These are phyloP conservation scores for Pichia sp. DNA, from an alignment of 1,139 yeast species.

Conservation along the genomic window DNA sequence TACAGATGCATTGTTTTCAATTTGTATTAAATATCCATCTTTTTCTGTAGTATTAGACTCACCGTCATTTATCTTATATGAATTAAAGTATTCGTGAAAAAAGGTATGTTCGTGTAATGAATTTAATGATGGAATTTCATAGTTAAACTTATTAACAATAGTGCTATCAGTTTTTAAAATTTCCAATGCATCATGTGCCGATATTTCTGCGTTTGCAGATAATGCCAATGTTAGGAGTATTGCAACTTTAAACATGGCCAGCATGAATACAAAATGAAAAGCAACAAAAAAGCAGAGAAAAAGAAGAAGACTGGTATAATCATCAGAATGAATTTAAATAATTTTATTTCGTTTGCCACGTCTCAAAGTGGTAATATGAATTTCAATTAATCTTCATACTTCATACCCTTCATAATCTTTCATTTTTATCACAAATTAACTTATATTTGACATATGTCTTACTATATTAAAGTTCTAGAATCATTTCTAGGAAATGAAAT, in stretches of 20 bases:
- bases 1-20: not conserved
- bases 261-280: too few species aligned
- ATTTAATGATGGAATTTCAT: not conserved
- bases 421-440: too few species aligned
- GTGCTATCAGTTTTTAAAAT: conserved; percentile 2
- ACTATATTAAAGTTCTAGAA: too few species aligned
- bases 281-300: too few species aligned
- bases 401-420: too few species aligned
- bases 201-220: not conserved
- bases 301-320: too few species aligned
- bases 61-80: not conserved
- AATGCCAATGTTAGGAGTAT: not conserved
- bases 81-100: conserved; percentile 10
- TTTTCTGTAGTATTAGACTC: not conserved
- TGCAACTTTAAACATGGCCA: too few species aligned
- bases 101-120: not conserved
- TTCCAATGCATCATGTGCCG: conserved; percentile 6
- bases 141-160: not conserved
- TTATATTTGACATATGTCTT: too few species aligned
- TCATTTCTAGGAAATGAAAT: conserved; percentile 3
- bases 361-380: not conserved
- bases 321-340: too few species aligned
- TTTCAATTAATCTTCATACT: too few species aligned
- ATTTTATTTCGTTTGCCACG: too few species aligned
- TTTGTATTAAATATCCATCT: conserved; percentile 3